A percentile compares a stretch with the other conserved stretches of the same genome.
Conservation (phyloP, 768 basidiomycete species). For the Epithele typhae region DNA sequence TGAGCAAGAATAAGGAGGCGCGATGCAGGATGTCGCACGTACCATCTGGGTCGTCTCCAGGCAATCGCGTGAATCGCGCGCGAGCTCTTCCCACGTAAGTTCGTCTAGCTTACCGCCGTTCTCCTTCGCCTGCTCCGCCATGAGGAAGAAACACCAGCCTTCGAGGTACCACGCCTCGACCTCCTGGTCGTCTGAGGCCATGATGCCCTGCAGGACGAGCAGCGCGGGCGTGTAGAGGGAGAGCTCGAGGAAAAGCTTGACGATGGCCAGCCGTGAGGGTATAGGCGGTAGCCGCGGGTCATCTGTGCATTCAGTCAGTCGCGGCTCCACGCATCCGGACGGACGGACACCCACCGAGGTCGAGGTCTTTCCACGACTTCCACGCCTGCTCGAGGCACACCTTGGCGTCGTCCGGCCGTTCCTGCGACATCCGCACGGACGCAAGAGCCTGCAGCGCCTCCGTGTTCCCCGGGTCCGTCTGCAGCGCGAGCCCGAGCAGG, state of each 20-base stretch:
- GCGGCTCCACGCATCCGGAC: neutral
- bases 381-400: slow-evolving; percentile 64
- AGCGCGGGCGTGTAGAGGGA: slow-evolving; percentile 67
- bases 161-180: slow-evolving; percentile 94
- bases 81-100: slow-evolving; percentile 73
- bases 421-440: slow-evolving; percentile 86
- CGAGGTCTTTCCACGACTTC: slow-evolving; percentile 65
- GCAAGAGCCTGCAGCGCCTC: slow-evolving; percentile 81
- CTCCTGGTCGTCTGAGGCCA: slow-evolving; percentile 78
- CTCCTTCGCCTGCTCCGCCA: slow-evolving; percentile 68
- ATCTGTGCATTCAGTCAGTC: slow-evolving; percentile 34
- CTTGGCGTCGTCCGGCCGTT: slow-evolving; percentile 78
- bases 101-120: slow-evolving; percentile 40
- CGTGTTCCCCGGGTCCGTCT: slow-evolving; percentile 67
- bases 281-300: slow-evolving; percentile 68
- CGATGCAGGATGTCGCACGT: slow-evolving; percentile 20
- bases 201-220: slow-evolving; percentile 70
- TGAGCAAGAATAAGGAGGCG: neutral
- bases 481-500: slow-evolving; percentile 66
- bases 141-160: slow-evolving; percentile 89
- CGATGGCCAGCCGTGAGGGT: slow-evolving; percentile 64
- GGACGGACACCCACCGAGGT: slow-evolving; percentile 36
- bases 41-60: slow-evolving; percentile 81
- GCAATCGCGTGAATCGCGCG: slow-evolving; percentile 73
- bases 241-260: slow-evolving; percentile 82